Evolutionary conservation across 345 rosid species (phyloP), one percentile per base, ranked within the genome.

Genomic region (Pugionium dolabratum): DNA sequence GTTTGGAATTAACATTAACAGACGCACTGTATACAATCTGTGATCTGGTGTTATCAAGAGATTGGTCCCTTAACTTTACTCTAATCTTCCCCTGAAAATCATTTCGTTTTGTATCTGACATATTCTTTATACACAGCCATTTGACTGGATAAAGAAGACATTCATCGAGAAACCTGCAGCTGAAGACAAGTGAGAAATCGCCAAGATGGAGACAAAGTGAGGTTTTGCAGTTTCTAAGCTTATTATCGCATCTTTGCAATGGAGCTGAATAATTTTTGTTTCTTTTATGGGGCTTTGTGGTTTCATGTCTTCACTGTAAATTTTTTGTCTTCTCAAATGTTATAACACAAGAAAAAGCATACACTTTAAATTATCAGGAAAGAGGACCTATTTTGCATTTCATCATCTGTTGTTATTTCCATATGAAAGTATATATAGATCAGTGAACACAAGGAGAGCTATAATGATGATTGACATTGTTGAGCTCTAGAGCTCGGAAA

Each of bases 111-210:
- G 52, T 54, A 26, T 54, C 26, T 66, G n/a, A 66, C 42, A 54
- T 44, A 2, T 44, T 72, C 27, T 54, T 48, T 11, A 11, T 65
- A 18, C 7, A 29, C 89, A 94, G 97, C 99, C 99, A 2, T 88
- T 90, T 70, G 86, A 68, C 80, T 94, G 97, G 97, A 69, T 94
- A 53, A 88, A 83, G 86, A 94, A 77, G 83, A 90, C 97, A 7
- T 90, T 88, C 73, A 65, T 88, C 0, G 96, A 88, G 77, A 88
- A 85, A 68, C 82, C 70, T 0, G 73, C 66, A 62, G 1, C 82
- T 2, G 83, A 82, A 69, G 79, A 72, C 35, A 79, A 83, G 52
- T 84, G 75, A 82, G 43, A 8, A 5, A 48, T 32, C 43, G 18
- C 25, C 35, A 27, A 5, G 37, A n/a, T 29, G 41, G 33, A 62